A percentile compares a stretch with the other conserved stretches of the same genome.
Evolutionary conservation across 257 asterid genomes (phyloP).

Genomic region (Catharanthus roseus): DNA sequence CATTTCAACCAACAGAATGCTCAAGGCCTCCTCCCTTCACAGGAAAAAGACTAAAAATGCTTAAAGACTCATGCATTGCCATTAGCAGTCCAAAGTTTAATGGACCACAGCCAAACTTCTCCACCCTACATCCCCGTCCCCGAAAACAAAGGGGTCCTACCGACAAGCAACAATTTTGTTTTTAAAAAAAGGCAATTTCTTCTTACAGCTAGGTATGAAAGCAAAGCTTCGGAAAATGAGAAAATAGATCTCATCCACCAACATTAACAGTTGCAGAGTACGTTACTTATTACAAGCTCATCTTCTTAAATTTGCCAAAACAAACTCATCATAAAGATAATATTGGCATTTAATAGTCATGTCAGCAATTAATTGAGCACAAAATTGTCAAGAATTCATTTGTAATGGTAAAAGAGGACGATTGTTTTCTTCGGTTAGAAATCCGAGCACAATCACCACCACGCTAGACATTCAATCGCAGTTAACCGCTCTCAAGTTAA

Average conservation of each 20-base stretch:
- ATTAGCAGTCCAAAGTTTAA: not conserved
- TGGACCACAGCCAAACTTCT: not conserved
- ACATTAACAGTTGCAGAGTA: not conserved
- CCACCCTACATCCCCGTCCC: not conserved
- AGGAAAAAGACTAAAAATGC: too few species aligned
- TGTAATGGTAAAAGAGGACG: not conserved
- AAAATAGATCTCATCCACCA: slow-evolving; percentile 12
- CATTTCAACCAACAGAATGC: not conserved
- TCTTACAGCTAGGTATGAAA: not conserved
- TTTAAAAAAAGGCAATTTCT: not conserved
- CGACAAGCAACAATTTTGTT: too few species aligned
- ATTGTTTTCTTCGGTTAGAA: not conserved
- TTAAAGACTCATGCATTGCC: not conserved
- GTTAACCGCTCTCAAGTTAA: not conserved
- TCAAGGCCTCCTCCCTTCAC: too few species aligned
- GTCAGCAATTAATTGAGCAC: not conserved
- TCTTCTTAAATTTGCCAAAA: not conserved
- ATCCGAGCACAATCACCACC: slow-evolving; percentile 2
- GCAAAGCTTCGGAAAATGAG: not conserved
- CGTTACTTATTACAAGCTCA: not conserved
- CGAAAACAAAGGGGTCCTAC: not conserved
- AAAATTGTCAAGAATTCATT: not conserved
- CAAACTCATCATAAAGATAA: not conserved
- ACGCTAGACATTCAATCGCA: not conserved
- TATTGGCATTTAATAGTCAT: not conserved